These are phyloP conservation scores for Talaromyces sp. DNA, from an alignment of 2,329 filamentous ascomycete species.

Conservation along the genomic window DNA sequence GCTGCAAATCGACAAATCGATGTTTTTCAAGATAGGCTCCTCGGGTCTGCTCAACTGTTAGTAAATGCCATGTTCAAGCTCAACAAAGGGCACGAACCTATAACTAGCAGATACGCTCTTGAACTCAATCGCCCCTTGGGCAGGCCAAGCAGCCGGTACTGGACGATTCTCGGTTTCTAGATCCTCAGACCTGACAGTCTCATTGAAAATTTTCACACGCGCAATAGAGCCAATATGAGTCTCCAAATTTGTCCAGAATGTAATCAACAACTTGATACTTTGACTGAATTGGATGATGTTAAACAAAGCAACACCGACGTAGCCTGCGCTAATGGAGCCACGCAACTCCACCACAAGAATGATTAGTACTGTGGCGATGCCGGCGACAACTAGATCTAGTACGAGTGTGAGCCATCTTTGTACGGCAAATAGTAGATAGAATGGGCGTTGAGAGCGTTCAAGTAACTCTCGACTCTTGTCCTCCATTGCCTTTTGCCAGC, in stretches of 20 bases:
- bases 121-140: slow-evolving; percentile 43
- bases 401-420: slow-evolving; percentile 57
- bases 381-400: slow-evolving; percentile 49
- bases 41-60: slow-evolving; percentile 16
- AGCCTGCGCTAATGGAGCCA: slow-evolving; percentile 46
- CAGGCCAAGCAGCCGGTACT: slow-evolving; percentile 43
- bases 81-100: slow-evolving; percentile 26
- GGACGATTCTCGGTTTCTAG: slow-evolving; percentile 38
- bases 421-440: slow-evolving; percentile 55
- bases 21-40: slow-evolving; percentile 42
- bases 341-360: slow-evolving; percentile 46
- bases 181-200: slow-evolving; percentile 45
- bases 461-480: slow-evolving; percentile 48
- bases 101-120: slow-evolving; percentile 45
- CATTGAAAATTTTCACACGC: slow-evolving; percentile 53
- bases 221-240: slow-evolving; percentile 56
- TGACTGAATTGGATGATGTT: slow-evolving; percentile 54
- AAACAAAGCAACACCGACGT: slow-evolving; percentile 52
- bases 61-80: background rate
- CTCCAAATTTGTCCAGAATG: slow-evolving; percentile 56
- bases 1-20: slow-evolving; percentile 45
- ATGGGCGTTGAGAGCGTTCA: slow-evolving; percentile 54
- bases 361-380: slow-evolving; percentile 49
- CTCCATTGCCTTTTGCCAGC: slow-evolving; percentile 48
- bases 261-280: slow-evolving; percentile 49